These are phyloP conservation scores for Coniosporium tulheliwenetii DNA, from an alignment of 2,329 filamentous ascomycete genomes.

Conservation along the genomic window DNA sequence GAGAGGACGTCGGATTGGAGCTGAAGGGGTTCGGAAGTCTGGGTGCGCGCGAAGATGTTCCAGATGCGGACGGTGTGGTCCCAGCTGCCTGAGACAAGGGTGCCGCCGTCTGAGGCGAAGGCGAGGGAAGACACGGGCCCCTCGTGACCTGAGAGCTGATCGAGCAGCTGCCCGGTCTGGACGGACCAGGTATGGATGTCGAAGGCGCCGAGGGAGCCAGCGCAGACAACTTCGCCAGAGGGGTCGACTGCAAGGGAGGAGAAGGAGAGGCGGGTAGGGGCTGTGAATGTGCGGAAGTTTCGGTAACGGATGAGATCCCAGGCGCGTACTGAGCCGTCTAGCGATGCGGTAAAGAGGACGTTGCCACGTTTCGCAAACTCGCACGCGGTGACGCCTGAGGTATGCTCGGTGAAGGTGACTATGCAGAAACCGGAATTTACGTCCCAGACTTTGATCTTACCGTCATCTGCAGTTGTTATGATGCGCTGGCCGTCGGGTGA, in stretches of 20 bases:
- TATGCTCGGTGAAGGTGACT: conserved; percentile 95
- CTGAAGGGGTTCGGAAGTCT: conserved; percentile 87
- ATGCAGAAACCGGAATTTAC: conserved; percentile 93
- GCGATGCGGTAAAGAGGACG: conserved; percentile 84
- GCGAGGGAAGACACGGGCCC: conserved; percentile 79
- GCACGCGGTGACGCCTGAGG: conserved; percentile 82
- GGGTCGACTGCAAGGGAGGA: conserved; percentile 93
- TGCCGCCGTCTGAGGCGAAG: conserved; percentile 74
- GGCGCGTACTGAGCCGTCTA: conserved; percentile 85
- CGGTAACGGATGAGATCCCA: conserved; percentile 95
- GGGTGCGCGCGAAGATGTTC: conserved; percentile 87
- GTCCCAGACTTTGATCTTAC: conserved; percentile 98
- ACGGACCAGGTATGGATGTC: conserved; percentile 98
- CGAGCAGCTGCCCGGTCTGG: conserved; percentile 87
- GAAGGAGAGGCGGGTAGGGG: conserved; percentile 80
- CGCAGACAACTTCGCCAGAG: conserved; percentile 89
- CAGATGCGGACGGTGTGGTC: conserved; percentile 90
- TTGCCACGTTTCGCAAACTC: conserved; percentile 92
- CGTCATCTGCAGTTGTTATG: conserved; percentile 87
- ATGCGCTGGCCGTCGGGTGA: conserved; percentile 87
- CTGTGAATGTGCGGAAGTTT: conserved; percentile 95
- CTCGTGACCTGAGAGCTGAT: conserved; percentile 82
- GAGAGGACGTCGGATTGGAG: conserved; percentile 81
- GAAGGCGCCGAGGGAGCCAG: conserved; percentile 88
- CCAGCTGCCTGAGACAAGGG: conserved; percentile 87